Base-by-base conservation (phyloP, 139 green algal genomes). In the Desmodesmus armatus region DNA sequence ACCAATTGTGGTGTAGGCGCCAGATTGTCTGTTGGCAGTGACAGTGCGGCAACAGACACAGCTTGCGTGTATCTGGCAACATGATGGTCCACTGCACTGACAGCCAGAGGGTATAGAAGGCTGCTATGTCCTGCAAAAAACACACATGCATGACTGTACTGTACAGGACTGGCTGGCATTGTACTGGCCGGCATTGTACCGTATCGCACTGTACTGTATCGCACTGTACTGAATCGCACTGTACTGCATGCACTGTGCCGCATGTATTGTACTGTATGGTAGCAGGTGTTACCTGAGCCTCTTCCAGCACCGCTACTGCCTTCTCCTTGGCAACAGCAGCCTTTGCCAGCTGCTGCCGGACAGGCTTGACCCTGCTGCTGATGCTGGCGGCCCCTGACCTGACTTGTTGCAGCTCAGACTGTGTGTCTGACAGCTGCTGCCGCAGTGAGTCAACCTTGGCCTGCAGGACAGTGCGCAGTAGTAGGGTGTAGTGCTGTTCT, bases 351-450 rank as follows among this genome's bases (percentile, higher is more conserved):
- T 71, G 55, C 76, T 82, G 25, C 37, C 33, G 25, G 35, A 82
- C 19, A 21, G 39, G 53, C 76, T 82, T 82, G 44, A 72, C 5
- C 25, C 62, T 71, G 76, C 62, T 71, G 53, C 33, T 55, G 29
- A 82, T 53, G 25, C 44, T 23, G 44, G 27, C 41, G 4, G 49
- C 51, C 35, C 39, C 4, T 4, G 27, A 62, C 23, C 53, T 25
- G 21, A 49, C 13, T 15, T 2, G 6, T 7, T 67, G 7, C 41
- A 66, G 63, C 39, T 84, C 35, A 7, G 29, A 0, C 19, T 77
- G 5, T 21, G 41, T 39, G n/a, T 62, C 43, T 37, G 41, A 47
- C 35, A 73, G 73, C 85, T 85, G 78, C 85, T 87, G 78, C 71
- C 78, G n/a, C 33, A 67, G n/a, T 73, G 62, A 69, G 37, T 11